Evolutionary conservation across 2,329 filamentous ascomycete species (phyloP), one percentile per base, ranked within the genome.

Genomic region (Alternaria incomplexa): DNA sequence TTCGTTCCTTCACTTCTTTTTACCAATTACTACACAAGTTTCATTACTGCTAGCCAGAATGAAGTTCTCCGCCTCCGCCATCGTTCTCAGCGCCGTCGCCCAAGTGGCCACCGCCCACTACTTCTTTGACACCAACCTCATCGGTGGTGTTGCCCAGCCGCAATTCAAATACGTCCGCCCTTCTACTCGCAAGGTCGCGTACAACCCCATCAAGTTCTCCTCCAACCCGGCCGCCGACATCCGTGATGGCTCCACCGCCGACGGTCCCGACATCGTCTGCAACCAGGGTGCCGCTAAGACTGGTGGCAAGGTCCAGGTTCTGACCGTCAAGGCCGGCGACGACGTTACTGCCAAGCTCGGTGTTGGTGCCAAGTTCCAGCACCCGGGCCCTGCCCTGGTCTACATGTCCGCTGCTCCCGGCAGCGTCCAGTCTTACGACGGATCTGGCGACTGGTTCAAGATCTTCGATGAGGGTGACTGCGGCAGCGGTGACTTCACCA

Each of bases 371-470:
- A 66, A 63, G 23, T 68, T 76, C 60, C 55, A 68, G 58, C 73
- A 74, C 58, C 71, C 70, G 17, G 73, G 73, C 6, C 71, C 73
- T 12, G 65, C 54, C 11, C 57, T 69, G 32, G 70, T 74, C 57
- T 75, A 75, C 64, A 71, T 77, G 72, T 70, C 73, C 56, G 70
- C 75, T 61, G 74, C 69, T 8, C 74, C 74, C 10, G 36, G 54
- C 45, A 62, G 55, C 30, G 68, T 64, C 11, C 65, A 65, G 12
- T 43, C 56, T 5, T 76, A 72, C 47, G 62, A 73, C 28, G 73
- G 71, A 40, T 65, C 64, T 30, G 74, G 73, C 6, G 61, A 72
- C 17, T 77, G 74, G 75, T 77, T 77, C 68, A 77, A 77, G 68
- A 73, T 77, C 46, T 66, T 62, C 53, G 58, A 73, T 58, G 62